Conservation (phyloP, 805 yeast species). For the Kodamaea nitidulidarum region DNA sequence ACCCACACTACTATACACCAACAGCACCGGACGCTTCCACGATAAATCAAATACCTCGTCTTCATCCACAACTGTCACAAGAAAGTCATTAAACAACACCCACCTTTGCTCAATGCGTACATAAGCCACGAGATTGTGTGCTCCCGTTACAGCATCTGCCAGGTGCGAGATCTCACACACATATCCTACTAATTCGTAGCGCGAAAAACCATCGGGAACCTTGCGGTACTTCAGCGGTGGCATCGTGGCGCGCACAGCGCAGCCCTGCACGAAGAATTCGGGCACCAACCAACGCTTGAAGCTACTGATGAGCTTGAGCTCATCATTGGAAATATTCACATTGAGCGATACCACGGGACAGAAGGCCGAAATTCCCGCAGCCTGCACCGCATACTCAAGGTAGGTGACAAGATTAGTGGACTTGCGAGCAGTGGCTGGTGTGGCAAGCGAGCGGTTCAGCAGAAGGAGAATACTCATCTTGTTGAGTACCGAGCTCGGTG, state of each 20-base stretch:
- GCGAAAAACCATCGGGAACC: constrained; percentile 27
- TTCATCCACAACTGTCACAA: constrained; percentile 71
- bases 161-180: constrained; percentile 63
- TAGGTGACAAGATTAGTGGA: constrained; percentile 38
- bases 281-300: constrained; percentile 58
- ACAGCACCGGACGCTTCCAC: constrained; percentile 81
- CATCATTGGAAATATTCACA: constrained; percentile 50
- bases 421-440: constrained; percentile 14
- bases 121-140: constrained; percentile 59
- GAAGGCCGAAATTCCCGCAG: constrained; percentile 45
- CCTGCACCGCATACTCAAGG: constrained; percentile 59
- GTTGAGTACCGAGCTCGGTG: constrained; percentile 26
- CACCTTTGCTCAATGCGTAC: constrained; percentile 54
- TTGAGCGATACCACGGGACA: constrained; percentile 68
- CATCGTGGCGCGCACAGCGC: not conserved
- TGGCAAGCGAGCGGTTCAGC: constrained; percentile 11
- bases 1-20: constrained; percentile 42
- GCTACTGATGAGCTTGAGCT: constrained; percentile 47
- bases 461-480: constrained; percentile 18
- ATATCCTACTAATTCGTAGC: constrained; percentile 63
- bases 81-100: constrained; percentile 87
- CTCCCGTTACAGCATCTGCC: constrained; percentile 31
- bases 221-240: constrained; percentile 4
- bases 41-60: constrained; percentile 73
- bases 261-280: constrained; percentile 43